phyloP scores from a whole-genome alignment of 495 filamentous ascomycete genomes.

The Penicillium ucsense region DNA sequence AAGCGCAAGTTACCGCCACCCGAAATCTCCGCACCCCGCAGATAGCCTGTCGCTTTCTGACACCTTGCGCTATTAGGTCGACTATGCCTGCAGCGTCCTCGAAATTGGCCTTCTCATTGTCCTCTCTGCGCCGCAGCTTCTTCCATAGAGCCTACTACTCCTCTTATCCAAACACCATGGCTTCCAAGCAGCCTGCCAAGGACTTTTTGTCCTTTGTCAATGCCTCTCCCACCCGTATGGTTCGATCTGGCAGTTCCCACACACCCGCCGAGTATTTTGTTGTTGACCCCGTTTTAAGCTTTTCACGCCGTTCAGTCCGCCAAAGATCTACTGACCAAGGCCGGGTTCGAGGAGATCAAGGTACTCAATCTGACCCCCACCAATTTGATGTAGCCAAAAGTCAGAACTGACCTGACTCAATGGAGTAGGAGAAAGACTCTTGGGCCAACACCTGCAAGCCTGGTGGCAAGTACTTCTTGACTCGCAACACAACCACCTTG shows the following conservation, averaged over 20 bases:
- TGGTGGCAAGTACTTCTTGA: conserved; percentile 93
- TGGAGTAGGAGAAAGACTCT: conserved; percentile 65
- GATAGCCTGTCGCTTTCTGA: background rate
- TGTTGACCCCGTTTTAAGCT: conserved; percentile 43
- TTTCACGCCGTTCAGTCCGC: conserved; percentile 86
- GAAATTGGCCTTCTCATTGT: conserved; percentile 2
- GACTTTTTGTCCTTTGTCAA: conserved; percentile 93
- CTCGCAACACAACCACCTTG: conserved; percentile 87
- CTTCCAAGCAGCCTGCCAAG: conserved; percentile 53
- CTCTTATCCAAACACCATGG: conserved; percentile 34
- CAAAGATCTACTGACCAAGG: conserved; percentile 61
- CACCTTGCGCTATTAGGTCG: conserved; percentile 1
- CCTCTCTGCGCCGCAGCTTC: conserved; percentile 5
- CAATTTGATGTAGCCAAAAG: background rate
- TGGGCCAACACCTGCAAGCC: conserved; percentile 74
- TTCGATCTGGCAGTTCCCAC: background rate
- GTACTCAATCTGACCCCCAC: conserved; percentile 24
- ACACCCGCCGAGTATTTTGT: conserved; percentile 1
- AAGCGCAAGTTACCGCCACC: conserved; percentile 10
- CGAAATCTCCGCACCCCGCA: conserved; percentile 2
- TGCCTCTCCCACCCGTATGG: conserved; percentile 84
- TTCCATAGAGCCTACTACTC: conserved; percentile 14
- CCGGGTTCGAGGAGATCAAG: conserved; percentile 78
- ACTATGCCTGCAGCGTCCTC: conserved; percentile 6
- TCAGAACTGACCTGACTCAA: background rate